Evolutionary conservation across 1,284 basidiomycete genomes (phyloP), one percentile per base, ranked within the genome.

Genomic region (Cutaneotrichosporon sp.): DNA sequence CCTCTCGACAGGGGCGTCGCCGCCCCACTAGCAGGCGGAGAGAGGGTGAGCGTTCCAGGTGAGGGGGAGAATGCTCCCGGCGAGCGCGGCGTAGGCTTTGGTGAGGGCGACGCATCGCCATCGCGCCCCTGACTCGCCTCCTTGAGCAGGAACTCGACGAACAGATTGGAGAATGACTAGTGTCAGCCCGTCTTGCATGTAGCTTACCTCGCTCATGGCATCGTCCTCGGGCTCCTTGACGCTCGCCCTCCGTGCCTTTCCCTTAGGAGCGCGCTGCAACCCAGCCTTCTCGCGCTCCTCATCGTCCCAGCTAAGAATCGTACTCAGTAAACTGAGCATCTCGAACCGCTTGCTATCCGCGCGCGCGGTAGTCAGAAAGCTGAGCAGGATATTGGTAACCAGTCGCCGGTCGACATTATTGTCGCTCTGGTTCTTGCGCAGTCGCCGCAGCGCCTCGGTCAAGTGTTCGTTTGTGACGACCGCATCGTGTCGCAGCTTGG

Each of bases 321-420:
- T 91, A 2, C 91, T 86, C 6, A 99, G 86, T 0, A 99, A 84
- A 1, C 86, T 85, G 13, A 99, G 86, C 89, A 99, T 98, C 81
- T 99, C 97, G 78, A 96, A 99, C 7, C 96, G 87, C 78, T 99
- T 99, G 26, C 89, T 83, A 79, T 99, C 96, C 26, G 88, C 90
- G 10, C 97, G 87, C 10, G 94, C 91, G 0, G 93, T 95, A 9
- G 86, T 87, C 58, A 99, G 84, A 83, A 98, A 99, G 1, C 89
- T 88, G n/a, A 99, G 84, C 11, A 99, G 82, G 52, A 99, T 88
- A 74, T 99, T 99, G 30, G 91, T 97, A 36, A 99, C 92, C 2
- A 99, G 86, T 14, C 93, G 88, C 81, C 83, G 84, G 76, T 99
- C 96, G 21, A 99, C 96, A 67, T 91, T 96, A 59, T 87, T 89